phyloP scores from a whole-genome alignment of 768 basidiomycete species.

The Tricholoma terreum region DNA sequence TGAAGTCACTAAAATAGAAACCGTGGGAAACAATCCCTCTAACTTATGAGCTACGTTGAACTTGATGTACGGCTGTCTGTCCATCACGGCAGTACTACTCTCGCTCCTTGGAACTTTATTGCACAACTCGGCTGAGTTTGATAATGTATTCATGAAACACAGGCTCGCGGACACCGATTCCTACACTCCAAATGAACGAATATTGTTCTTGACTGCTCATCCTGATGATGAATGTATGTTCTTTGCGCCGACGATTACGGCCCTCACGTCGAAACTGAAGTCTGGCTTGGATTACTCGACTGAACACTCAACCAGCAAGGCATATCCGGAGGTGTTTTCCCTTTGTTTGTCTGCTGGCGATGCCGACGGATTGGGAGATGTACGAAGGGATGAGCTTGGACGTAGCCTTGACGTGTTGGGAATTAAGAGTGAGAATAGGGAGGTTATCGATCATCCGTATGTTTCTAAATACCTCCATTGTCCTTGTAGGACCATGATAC shows the following conservation, averaged over 20 bases:
- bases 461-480: slow-evolving; percentile 27
- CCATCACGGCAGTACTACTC: slow-evolving; percentile 27
- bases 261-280: slow-evolving; percentile 31
- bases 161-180: not conserved
- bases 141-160: slow-evolving; percentile 8
- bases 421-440: slow-evolving; percentile 49
- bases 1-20: no score
- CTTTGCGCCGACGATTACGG: slow-evolving; percentile 80
- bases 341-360: slow-evolving; percentile 80
- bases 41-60: no score
- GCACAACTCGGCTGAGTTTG: slow-evolving; percentile 27
- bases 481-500: not conserved
- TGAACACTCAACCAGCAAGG: not conserved
- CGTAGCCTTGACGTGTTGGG: slow-evolving; percentile 68
- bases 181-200: slow-evolving; percentile 12
- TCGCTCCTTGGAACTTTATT: slow-evolving; percentile 31
- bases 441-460: slow-evolving; percentile 71
- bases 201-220: slow-evolving; percentile 84
- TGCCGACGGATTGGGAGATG: slow-evolving; percentile 69
- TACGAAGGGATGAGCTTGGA: slow-evolving; percentile 55
- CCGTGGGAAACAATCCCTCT: no score
- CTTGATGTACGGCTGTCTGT: not conserved
- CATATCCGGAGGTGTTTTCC: slow-evolving; percentile 41
- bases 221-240: slow-evolving; percentile 96
- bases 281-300: not conserved